Evolutionary conservation across 176 grass and related monocot species (phyloP), one percentile per base, ranked within the genome.

Genomic region (Cenchrus purpureus): DNA sequence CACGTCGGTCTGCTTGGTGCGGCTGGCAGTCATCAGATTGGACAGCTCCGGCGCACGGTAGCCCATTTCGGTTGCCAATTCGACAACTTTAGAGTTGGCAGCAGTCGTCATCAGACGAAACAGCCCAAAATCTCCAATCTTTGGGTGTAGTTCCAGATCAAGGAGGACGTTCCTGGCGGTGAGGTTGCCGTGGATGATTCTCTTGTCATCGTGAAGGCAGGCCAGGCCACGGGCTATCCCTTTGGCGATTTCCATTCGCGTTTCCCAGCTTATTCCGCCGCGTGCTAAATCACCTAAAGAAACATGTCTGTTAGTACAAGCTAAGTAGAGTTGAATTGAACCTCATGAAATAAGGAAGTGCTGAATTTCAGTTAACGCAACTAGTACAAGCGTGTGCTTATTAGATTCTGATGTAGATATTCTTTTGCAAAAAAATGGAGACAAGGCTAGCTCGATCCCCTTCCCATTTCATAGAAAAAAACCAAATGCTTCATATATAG

Each of bases 101-200:
- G 85, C 85, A 16, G 68, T 10, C 16, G 56, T 73, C 77, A 87
- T 74, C 69, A 87, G 85, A 68, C 77, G 58, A 9, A 78, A 81
- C 54, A 87, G 29, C 31, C 85, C 77, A 5, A 89, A 91, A 50
- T 87, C 86, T 12, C 78, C 76, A 37, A 92, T 86, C 84, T 83
- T 86, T 65, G 90, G 73, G 17, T 67, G 61, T 16, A 76, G 61
- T 34, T 76, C 52, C 1, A 87, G 81, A 34, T 93, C 88, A 13
- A 93, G 76, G 22, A 89, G 79, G 57, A 92, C 65, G 67, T 92
- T 92, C 56, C 78, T 68, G 73, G 77, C 71, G 16, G 83, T 92
- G 77, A 92, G 86, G 83, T 86, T 86, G 37, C 90, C 90, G 62
- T 92, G 86, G 42, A 76, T 10, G 14, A 81, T 85, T 58, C 42